Conservation (phyloP, 2,329 filamentous ascomycete genomes). For the Curvularia lunata region DNA sequence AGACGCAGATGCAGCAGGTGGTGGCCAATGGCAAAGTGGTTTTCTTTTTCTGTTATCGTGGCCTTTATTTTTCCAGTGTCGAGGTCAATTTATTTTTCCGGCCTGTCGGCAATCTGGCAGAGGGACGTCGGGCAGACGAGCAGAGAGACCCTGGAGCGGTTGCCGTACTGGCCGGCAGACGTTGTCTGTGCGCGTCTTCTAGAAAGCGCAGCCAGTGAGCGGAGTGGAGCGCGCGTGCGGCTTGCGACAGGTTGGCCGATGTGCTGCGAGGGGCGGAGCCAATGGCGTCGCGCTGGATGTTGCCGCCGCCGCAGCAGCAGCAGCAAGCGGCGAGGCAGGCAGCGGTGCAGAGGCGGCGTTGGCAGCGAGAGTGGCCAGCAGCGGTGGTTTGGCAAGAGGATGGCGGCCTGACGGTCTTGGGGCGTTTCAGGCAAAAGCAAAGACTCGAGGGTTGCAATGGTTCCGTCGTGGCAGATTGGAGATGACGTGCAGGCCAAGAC, state of each 20-base stretch:
- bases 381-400: too few relatives aligned
- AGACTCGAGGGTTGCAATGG: constrained; percentile 9
- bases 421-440: constrained; percentile 1
- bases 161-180: constrained; percentile 20
- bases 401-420: neutral
- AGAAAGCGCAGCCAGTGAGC: constrained; percentile 22
- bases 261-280: constrained; percentile 7
- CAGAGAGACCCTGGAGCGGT: constrained; percentile 32
- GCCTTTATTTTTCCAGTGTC: neutral
- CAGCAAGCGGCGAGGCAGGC: neutral
- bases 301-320: neutral
- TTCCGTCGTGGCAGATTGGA: constrained; percentile 10
- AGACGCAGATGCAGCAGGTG: neutral
- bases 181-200: constrained; percentile 29
- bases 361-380: too few relatives aligned
- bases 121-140: constrained; percentile 7
- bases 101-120: neutral
- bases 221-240: constrained; percentile 15
- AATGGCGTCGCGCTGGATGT: constrained; percentile 15
- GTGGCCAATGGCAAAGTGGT: neutral
- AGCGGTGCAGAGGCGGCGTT: neutral
- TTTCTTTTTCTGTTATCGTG: neutral
- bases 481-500: constrained; percentile 18
- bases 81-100: neutral
- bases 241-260: constrained; percentile 17